Conservation (phyloP, 345 rosid genomes). For the Mangifera indica region DNA sequence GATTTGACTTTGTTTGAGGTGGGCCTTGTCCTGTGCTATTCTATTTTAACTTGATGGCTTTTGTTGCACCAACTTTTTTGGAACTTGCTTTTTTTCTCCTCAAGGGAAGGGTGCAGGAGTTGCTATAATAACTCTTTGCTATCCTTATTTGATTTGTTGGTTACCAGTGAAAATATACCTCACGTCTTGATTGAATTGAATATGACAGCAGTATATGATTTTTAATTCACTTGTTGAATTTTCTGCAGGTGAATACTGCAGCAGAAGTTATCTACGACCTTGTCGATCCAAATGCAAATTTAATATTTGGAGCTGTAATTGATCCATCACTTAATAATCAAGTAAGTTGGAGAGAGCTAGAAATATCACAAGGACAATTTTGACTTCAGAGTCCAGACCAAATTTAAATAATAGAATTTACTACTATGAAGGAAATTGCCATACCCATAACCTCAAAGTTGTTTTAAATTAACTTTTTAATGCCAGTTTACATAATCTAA, state of each 20-base stretch:
- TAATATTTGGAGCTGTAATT: conserved; percentile 56
- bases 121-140: neutral
- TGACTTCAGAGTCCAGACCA: neutral
- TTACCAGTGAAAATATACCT: neutral
- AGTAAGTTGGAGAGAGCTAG: conserved; percentile 38
- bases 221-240: neutral
- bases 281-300: conserved; percentile 84
- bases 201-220: neutral
- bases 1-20: conserved; percentile 90
- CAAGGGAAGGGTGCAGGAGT: neutral
- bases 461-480: neutral
- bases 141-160: neutral
- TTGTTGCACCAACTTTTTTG: too few species aligned
- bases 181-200: neutral
- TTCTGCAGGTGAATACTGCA: conserved; percentile 79
- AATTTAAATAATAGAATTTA: neutral
- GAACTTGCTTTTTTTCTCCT: too few species aligned
- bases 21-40: conserved; percentile 1
- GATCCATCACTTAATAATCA: conserved; percentile 80
- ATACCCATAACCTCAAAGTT: neutral
- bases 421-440: neutral
- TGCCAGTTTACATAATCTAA: neutral
- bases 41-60: neutral
- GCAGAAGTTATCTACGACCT: conserved; percentile 90
- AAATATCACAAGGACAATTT: neutral